phyloP scores from a whole-genome alignment of 192 early-diverging fungal species.

The Backusella tuberculispora region DNA sequence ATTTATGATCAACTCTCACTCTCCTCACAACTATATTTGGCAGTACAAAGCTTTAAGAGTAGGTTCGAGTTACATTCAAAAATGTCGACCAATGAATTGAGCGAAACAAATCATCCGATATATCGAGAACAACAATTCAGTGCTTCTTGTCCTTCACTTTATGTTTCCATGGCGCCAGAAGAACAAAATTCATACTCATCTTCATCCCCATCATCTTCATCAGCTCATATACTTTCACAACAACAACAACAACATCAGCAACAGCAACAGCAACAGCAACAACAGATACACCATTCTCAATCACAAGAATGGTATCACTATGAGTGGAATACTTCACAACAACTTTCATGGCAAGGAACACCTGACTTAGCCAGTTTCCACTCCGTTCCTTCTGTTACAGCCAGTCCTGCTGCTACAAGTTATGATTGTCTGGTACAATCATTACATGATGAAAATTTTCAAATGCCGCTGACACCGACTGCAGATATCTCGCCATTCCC shows the following conservation, averaged over 20 bases:
- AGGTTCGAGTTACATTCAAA: neutral
- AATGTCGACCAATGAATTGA: too few relatives aligned
- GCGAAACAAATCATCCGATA: conserved; percentile 3
- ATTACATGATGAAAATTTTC: neutral
- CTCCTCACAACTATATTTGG: conserved; percentile 4
- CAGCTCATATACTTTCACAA: neutral
- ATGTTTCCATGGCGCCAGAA: conserved; percentile 3
- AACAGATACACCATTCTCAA: conserved; percentile 4
- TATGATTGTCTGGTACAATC: conserved; percentile 14
- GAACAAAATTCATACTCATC: too few relatives aligned
- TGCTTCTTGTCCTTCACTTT: conserved; percentile 1
- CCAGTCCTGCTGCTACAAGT: neutral
- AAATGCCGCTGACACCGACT: conserved; percentile 9
- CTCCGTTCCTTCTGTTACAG: neutral
- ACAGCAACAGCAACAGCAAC: neutral
- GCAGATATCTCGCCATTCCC: neutral
- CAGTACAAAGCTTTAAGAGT: conserved; percentile 1
- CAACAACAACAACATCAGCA: neutral
- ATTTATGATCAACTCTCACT: conserved; percentile 17
- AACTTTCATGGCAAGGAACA: neutral
- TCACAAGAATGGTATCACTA: conserved; percentile 18
- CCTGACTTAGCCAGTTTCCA: neutral
- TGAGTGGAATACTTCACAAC: neutral
- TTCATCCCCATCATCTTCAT: too few relatives aligned
- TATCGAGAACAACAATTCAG: neutral